These are phyloP conservation scores for Pythium biforme DNA, from an alignment of 352 stramenopile genomes.

Conservation along the genomic window DNA sequence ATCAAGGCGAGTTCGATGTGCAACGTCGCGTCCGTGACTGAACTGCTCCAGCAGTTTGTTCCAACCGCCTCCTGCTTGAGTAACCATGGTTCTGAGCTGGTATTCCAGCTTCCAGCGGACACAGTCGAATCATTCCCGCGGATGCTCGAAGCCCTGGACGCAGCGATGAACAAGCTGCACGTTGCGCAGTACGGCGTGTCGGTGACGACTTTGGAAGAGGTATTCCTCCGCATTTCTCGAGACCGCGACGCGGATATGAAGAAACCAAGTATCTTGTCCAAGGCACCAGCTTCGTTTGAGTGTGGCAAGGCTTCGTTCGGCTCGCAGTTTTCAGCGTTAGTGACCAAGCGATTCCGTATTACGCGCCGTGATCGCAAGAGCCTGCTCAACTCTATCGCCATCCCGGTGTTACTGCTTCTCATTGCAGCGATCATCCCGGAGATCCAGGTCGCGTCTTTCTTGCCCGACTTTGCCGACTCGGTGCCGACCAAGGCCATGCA, in stretches of 20 bases:
- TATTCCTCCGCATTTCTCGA: constrained; percentile 89
- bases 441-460: constrained; percentile 54
- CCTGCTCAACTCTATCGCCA: constrained; percentile 47
- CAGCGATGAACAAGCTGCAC: constrained; percentile 36
- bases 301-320: constrained; percentile 32
- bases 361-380: constrained; percentile 62
- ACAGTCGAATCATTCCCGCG: constrained; percentile 81
- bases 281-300: constrained; percentile 74
- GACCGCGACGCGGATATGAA: constrained; percentile 33
- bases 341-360: constrained; percentile 62
- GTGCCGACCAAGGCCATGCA: constrained; percentile 32
- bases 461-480: constrained; percentile 30
- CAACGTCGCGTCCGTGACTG: constrained; percentile 31
- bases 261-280: constrained; percentile 78
- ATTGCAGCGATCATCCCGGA: constrained; percentile 37
- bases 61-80: constrained; percentile 76
- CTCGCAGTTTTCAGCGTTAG: constrained; percentile 42
- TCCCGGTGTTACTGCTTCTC: constrained; percentile 35
- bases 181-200: constrained; percentile 46
- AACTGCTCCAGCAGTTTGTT: constrained; percentile 59
- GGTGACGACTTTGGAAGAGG: constrained; percentile 99
- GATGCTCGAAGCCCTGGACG: constrained; percentile 89
- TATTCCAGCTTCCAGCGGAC: constrained; percentile 92
- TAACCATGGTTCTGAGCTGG: constrained; percentile 93
- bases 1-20: constrained; percentile 42